Percentiles rank a stretch among this genome's conserved stretches.
Evolutionary conservation across 140 eudicot genomes (phyloP).

Genomic region (Flaveria floridana): DNA sequence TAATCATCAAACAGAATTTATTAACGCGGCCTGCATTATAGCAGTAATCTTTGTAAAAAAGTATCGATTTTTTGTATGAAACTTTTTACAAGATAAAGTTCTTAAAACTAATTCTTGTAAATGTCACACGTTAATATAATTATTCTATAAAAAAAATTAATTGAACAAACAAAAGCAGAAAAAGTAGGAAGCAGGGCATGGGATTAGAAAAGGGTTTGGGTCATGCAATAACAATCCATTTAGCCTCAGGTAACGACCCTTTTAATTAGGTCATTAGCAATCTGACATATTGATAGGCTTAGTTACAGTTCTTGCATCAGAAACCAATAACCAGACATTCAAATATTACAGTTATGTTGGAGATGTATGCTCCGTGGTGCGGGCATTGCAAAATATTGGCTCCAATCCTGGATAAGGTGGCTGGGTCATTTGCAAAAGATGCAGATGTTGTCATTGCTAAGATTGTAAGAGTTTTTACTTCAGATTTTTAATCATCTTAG

Average conservation of each 20-base stretch:
- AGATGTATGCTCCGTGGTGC: constrained; percentile 94
- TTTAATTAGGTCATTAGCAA: neutral
- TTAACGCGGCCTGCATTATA: neutral
- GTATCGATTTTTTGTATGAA: neutral
- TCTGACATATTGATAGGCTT: neutral
- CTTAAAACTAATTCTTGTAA: neutral
- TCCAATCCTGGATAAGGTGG: constrained; percentile 84
- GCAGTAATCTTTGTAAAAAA: neutral
- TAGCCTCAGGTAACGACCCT: neutral
- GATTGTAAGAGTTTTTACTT: constrained; percentile 49
- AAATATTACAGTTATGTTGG: constrained; percentile 60
- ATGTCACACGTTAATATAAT: neutral
- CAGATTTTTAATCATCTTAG: constrained; percentile 1
- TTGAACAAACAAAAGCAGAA: neutral
- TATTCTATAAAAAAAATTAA: too few relatives aligned
- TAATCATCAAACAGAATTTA: neutral
- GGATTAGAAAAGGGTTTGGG: neutral
- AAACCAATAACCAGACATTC: neutral
- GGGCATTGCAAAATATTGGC: constrained; percentile 91
- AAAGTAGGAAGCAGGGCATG: neutral
- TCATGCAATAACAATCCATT: neutral
- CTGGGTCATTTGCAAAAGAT: constrained; percentile 58
- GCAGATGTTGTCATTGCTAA: constrained; percentile 68
- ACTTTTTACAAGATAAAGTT: neutral
- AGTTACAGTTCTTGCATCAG: constrained; percentile 14